phyloP scores from a whole-genome alignment of 1,284 basidiomycete species.

The Trichosporon faecale region DNA sequence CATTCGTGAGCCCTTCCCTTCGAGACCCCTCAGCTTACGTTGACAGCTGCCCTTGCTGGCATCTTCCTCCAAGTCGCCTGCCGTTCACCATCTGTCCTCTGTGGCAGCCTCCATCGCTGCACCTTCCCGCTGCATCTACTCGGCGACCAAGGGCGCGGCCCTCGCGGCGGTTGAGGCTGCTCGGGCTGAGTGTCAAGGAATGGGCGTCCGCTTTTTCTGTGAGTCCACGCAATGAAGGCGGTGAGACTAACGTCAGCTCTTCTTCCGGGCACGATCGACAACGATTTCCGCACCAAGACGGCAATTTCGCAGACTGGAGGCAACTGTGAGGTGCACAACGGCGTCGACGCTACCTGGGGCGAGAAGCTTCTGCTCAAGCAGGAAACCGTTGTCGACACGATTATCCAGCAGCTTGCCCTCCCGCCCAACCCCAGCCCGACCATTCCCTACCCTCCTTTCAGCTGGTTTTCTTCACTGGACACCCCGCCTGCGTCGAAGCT shows the following conservation, averaged over 20 bases:
- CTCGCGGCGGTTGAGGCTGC: constrained; percentile 70
- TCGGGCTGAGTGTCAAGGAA: constrained; percentile 58
- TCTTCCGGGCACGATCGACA: constrained; percentile 58
- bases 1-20: constrained; percentile 43
- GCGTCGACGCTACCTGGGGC: constrained; percentile 37
- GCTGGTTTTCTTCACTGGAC: constrained; percentile 32
- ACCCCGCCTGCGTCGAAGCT: constrained; percentile 40
- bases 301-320: constrained; percentile 56
- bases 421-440: constrained; percentile 37
- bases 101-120: constrained; percentile 76
- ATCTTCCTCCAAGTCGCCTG: constrained; percentile 65
- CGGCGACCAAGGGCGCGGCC: constrained; percentile 76
- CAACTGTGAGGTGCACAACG: constrained; percentile 27
- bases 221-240: constrained; percentile 15
- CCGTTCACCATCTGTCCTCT: constrained; percentile 75
- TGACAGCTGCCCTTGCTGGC: constrained; percentile 72
- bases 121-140: constrained; percentile 80
- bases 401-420: constrained; percentile 44
- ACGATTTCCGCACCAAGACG: constrained; percentile 71
- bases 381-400: constrained; percentile 38
- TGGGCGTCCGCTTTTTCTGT: constrained; percentile 51
- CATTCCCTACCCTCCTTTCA: constrained; percentile 46
- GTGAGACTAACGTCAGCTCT: constrained; percentile 30
- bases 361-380: constrained; percentile 43
- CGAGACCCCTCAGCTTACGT: not conserved